These are phyloP conservation scores for Zanthoxylum bungeanum DNA, from an alignment of 345 rosid genomes.

Conservation along the genomic window DNA sequence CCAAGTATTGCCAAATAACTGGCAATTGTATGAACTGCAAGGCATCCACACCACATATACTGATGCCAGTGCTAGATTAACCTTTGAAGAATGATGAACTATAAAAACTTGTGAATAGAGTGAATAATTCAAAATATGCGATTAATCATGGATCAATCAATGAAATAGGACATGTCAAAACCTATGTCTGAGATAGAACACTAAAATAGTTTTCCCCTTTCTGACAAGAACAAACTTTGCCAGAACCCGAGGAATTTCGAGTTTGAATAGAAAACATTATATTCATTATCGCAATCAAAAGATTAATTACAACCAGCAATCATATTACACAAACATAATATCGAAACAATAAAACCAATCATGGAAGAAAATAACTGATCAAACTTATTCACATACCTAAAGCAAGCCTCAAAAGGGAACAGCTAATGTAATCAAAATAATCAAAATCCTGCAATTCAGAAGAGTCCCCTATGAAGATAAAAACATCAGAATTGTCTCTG, in stretches of 20 bases:
- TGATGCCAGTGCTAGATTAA: not conserved
- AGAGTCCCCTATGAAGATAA: slow-evolving; percentile 16
- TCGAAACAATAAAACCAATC: not conserved
- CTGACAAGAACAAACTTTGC: not conserved
- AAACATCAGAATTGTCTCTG: slow-evolving; percentile 16
- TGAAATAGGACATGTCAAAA: not conserved
- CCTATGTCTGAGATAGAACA: not conserved
- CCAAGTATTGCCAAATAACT: not conserved
- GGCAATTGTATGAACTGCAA: not conserved
- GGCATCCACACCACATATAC: not conserved
- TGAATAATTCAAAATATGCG: not conserved
- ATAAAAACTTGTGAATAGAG: not conserved
- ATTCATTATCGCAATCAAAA: not conserved
- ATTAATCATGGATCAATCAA: not conserved
- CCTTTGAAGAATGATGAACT: not conserved
- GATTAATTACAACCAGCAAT: not conserved
- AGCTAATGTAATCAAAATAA: slow-evolving; percentile 12
- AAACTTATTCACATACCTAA: slow-evolving; percentile 25
- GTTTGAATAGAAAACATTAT: not conserved
- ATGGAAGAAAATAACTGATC: not conserved
- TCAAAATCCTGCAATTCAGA: slow-evolving; percentile 29
- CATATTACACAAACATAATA: not conserved
- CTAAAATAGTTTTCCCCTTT: not conserved
- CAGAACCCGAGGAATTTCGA: not conserved
- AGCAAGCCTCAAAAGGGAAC: slow-evolving; percentile 4